phyloP scores from a whole-genome alignment of 1,284 basidiomycete genomes.

The Cutaneotrichosporon cutaneum region DNA sequence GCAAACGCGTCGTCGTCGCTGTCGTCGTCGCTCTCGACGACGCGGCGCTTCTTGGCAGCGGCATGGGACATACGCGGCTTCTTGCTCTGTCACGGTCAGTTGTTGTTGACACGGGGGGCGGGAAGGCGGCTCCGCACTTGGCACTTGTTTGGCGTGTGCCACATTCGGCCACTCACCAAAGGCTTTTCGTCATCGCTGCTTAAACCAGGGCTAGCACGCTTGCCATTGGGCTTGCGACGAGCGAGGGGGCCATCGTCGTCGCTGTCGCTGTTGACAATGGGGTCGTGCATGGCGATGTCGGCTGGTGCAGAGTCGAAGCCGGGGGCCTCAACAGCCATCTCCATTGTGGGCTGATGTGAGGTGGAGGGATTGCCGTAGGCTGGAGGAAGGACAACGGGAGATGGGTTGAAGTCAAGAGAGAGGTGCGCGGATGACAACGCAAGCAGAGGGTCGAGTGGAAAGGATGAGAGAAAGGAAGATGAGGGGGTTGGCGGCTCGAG shows the following conservation, averaged over 20 bases:
- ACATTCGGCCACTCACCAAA: conserved; percentile 37
- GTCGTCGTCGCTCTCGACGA: conserved; percentile 40
- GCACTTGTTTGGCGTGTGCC: conserved; percentile 1
- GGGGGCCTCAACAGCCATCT: conserved; percentile 18
- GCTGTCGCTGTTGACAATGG: conserved; percentile 18
- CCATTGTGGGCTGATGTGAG: not conserved
- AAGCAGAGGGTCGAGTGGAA: not conserved
- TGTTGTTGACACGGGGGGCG: not conserved
- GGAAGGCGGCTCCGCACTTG: not conserved
- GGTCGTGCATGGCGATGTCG: conserved; percentile 16
- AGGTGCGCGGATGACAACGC: not conserved
- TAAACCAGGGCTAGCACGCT: conserved; percentile 24
- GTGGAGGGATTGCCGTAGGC: not conserved
- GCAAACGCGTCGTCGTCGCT: conserved; percentile 30
- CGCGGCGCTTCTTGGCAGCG: conserved; percentile 38
- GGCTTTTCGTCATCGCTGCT: conserved; percentile 50
- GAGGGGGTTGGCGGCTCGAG: not conserved
- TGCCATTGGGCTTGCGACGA: conserved; percentile 32
- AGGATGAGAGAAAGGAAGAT: not conserved
- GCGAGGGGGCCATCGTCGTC: conserved; percentile 25
- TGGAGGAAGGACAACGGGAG: not conserved
- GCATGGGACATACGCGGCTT: conserved; percentile 26
- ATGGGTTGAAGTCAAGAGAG: not conserved
- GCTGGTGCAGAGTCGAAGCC: conserved; percentile 19
- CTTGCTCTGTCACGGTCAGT: conserved; percentile 28